These are phyloP conservation scores for Pleurotus cornucopiae DNA, from an alignment of 768 basidiomycete species.

Conservation along the genomic window DNA sequence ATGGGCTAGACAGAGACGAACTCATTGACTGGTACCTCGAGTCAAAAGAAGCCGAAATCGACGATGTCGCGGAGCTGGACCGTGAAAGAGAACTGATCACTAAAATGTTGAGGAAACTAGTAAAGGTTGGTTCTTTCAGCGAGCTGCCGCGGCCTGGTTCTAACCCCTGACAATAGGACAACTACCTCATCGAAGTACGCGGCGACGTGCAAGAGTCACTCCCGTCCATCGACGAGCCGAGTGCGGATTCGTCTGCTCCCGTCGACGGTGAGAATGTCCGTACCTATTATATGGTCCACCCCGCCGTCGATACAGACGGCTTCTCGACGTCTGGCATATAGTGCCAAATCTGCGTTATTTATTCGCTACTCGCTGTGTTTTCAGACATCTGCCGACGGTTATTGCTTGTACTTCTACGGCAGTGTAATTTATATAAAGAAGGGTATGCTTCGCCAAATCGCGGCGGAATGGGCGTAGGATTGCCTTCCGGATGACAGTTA, in stretches of 20 bases:
- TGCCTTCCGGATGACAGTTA: too few relatives aligned
- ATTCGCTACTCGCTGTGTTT: neutral
- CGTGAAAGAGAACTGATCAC: conserved; percentile 86
- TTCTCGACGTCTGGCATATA: conserved; percentile 27
- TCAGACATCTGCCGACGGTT: too few relatives aligned
- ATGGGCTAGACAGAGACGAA: conserved; percentile 84
- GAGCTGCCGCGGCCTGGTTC: too few relatives aligned
- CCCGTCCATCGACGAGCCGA: conserved; percentile 60
- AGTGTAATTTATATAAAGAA: too few relatives aligned
- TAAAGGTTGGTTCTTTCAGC: conserved; percentile 60
- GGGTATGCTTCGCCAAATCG: too few relatives aligned
- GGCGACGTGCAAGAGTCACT: conserved; percentile 83
- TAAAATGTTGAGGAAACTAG: conserved; percentile 85
- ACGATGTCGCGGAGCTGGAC: conserved; percentile 83
- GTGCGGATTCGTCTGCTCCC: conserved; percentile 43
- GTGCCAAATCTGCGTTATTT: neutral
- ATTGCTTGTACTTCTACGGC: too few relatives aligned
- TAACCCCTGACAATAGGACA: conserved; percentile 48
- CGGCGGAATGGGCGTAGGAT: too few relatives aligned
- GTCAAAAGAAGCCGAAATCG: conserved; percentile 76
- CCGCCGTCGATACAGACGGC: conserved; percentile 72
- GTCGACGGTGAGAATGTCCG: conserved; percentile 56
- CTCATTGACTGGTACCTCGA: conserved; percentile 98
- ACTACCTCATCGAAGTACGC: conserved; percentile 76
- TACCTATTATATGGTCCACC: conserved; percentile 89